Conservation (phyloP, 257 asterid species). For the Dorcoceras hygrometricum region DNA sequence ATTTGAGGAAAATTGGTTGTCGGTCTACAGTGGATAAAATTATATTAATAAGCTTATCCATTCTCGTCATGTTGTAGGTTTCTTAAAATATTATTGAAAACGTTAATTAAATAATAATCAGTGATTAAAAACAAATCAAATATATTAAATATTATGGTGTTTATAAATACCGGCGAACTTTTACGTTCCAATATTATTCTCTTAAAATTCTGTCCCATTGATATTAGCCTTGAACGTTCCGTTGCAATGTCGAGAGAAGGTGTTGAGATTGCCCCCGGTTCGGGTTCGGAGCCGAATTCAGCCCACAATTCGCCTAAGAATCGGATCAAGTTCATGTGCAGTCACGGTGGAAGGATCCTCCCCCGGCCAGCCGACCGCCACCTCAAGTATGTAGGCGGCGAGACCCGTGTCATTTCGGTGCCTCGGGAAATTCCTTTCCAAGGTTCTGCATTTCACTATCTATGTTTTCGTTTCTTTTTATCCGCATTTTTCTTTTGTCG, state of each 20-base stretch:
- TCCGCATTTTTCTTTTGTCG: neutral
- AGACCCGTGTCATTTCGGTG: conserved; percentile 76
- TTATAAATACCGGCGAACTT: neutral
- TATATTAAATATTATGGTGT: too few relatives aligned
- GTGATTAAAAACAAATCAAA: too few relatives aligned
- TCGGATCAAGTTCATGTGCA: conserved; percentile 64
- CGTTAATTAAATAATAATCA: too few relatives aligned
- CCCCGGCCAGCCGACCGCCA: conserved; percentile 70
- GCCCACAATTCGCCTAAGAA: conserved; percentile 52
- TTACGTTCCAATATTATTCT: neutral
- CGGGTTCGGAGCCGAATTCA: conserved; percentile 39
- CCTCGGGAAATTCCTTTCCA: conserved; percentile 51
- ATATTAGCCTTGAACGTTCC: neutral
- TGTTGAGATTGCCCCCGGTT: conserved; percentile 19
- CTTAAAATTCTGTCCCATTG: conserved; percentile 27
- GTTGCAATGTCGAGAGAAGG: conserved; percentile 24
- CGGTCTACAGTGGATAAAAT: too few relatives aligned
- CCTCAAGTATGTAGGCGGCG: conserved; percentile 88
- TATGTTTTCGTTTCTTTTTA: neutral
- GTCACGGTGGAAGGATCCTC: conserved; percentile 88
- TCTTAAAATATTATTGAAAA: too few relatives aligned
- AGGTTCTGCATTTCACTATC: conserved; percentile 28
- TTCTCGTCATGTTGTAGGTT: too few relatives aligned
- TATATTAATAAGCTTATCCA: too few relatives aligned
- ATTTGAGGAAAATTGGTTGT: too few relatives aligned